These are phyloP conservation scores for Artomyces pyxidatus DNA, from an alignment of 768 basidiomycete genomes.

Conservation along the genomic window DNA sequence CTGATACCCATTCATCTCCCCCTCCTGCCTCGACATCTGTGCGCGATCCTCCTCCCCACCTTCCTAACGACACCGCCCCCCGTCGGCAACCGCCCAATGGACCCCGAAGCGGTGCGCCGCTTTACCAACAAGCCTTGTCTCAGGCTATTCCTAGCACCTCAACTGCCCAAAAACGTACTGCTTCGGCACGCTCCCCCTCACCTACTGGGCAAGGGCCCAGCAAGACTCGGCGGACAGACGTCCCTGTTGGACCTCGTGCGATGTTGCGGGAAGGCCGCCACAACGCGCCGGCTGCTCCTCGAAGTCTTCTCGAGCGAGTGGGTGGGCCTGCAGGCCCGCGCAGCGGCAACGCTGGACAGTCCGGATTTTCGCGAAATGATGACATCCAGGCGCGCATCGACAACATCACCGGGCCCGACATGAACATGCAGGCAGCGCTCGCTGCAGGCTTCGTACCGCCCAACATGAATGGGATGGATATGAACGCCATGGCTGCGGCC, in stretches of 20 bases:
- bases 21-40: conserved; percentile 16
- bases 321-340: conserved; percentile 28
- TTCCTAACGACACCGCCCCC: conserved; percentile 30
- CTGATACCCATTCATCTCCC: conserved; percentile 21
- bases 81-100: conserved; percentile 38
- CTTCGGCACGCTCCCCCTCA: conserved; percentile 21
- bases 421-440: conserved; percentile 44
- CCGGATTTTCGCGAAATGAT: conserved; percentile 28
- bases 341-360: conserved; percentile 14
- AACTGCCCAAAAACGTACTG: conserved; percentile 19
- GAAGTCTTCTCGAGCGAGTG: conserved; percentile 79
- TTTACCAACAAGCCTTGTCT: conserved; percentile 64
- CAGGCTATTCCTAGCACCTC: conserved; percentile 13
- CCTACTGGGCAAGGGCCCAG: conserved; percentile 29
- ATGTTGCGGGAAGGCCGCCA: conserved; percentile 42
- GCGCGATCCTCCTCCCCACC: conserved; percentile 24
- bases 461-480: conserved; percentile 63
- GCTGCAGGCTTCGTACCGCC: conserved; percentile 23
- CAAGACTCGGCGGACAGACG: conserved; percentile 65
- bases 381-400: conserved; percentile 77
- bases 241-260: conserved; percentile 81
- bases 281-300: conserved; percentile 28
- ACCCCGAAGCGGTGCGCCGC: conserved; percentile 41
- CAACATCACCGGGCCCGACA: conserved; percentile 56
- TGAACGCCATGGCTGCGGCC: conserved; percentile 50